Evolutionary conservation across 257 asterid species (phyloP), one percentile per base, ranked within the genome.

Genomic region (Coffea eugenioides): DNA sequence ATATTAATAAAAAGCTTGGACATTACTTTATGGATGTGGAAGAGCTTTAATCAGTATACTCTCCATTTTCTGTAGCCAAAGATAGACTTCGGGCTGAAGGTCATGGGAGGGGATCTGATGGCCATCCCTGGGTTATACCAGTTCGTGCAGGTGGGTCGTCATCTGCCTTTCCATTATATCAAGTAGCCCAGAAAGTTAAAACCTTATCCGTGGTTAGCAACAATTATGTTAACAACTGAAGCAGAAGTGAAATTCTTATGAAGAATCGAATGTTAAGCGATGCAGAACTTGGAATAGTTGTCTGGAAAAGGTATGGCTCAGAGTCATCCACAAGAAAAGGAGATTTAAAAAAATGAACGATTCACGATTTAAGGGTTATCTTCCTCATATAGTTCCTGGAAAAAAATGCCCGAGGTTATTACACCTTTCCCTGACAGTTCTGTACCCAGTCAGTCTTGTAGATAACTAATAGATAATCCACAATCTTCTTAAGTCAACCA

Each of bases 101-200:
- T 94, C 68, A 39, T 90, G 80, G 92, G 95, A 79, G 97, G 88
- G 20, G 95, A 93, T 85, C 69, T 91, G 49, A 93, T 94, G 98
- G 90, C 97, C 15, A 90, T 94, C 81, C 97, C 98, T 8, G 97
- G 94, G 67, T 77, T 94, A 13, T 91, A 91, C 88, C 96, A 86
- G 6, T 76, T 82, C 59, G 82, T 89, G 54, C 98, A 94, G 97
- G 97, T 94, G 71, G 25, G 25, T 36, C n/a, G 31, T 81, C 69
- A 25, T 66, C 48, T 48, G 20, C 3, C 52, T 68, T 36, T 70
- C 56, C 74, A 18, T 49, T 36, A 16, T 20, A 69, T 41, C 51
- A 41, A 39, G 51, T 7, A 16, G 74, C 48, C 48, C 13, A 52
- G 15, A 56, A 56, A 16, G 62, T 56, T 56, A 56, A 56, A 56